Evolutionary conservation across 1,139 yeast genomes (phyloP), one percentile per base, ranked within the genome.

Genomic region (Hansenula sp.): DNA sequence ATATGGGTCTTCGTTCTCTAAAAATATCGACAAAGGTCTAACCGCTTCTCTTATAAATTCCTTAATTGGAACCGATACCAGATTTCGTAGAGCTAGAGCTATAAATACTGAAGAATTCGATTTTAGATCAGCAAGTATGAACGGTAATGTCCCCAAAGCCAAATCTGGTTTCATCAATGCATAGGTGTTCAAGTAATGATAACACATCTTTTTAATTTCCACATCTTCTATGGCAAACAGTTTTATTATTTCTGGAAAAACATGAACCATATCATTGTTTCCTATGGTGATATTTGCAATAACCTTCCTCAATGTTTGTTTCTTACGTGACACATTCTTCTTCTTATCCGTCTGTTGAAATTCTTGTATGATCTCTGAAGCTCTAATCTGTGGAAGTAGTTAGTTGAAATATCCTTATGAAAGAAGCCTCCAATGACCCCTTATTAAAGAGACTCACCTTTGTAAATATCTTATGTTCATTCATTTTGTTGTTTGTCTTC

Each of bases 281-380:
- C 90, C 90, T 66, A 90, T 72, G 5, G 94, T 84, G 65, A 89
- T 75, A 61, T 90, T 91, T 38, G 96, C 95, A 8, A 90, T 74
- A 28, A 89, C 76, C 59, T 86, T 86, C 62, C 83, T 84, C 52
- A 93, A 68, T 0, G 89, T 81, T 19, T 75, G 66, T 59, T 79
- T 82, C 57, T 82, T 70, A 47, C 72, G 61, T 66, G 70, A 49
- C 5, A 53, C 55, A 43, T 51, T 56, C 45, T 58, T 62, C 54
- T 65, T 67, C 42, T 57, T 56, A n/a, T 65, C 69, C 6, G 57
- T 51, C 33, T 52, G 55, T 28, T 64, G 63, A 18, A 67, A 46
- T 44, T 68, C 72, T 1, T 59, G 52, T 18, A 56, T 44, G 10
- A 68, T 55, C 41, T 68, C 72, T 37, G 50, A 50, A 1, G 71